These are phyloP conservation scores for Cyclospora cayetanensis DNA, from an alignment of 169 alveolate species.

Conservation along the genomic window DNA sequence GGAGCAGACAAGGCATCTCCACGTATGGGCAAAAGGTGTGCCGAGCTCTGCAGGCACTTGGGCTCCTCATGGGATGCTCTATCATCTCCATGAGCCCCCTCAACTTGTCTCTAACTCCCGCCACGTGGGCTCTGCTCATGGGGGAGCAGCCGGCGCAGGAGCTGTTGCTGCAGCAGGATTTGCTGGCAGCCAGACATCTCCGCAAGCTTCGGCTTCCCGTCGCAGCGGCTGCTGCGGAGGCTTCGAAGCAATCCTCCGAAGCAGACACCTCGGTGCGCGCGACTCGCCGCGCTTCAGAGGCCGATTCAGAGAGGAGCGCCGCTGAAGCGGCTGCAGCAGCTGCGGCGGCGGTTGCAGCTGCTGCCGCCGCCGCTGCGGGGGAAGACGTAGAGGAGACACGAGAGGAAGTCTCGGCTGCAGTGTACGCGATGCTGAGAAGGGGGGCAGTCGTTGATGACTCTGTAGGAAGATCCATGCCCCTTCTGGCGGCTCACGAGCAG, in stretches of 20 bases:
- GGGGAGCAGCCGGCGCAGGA: slow-evolving; percentile 16
- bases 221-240: slow-evolving; percentile 9
- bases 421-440: slow-evolving; percentile 7
- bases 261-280: not conserved
- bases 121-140: slow-evolving; percentile 47
- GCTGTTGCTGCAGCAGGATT: slow-evolving; percentile 28
- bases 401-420: slow-evolving; percentile 41
- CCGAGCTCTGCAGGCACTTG: not conserved
- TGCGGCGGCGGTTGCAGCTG: not conserved
- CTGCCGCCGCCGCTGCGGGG: slow-evolving; percentile 25
- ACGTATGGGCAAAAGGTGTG: slow-evolving; percentile 9
- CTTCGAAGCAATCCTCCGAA: no score
- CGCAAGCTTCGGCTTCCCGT: slow-evolving; percentile 20
- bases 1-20: not conserved
- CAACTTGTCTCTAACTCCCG: slow-evolving; percentile 48
- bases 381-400: slow-evolving; percentile 40
- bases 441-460: slow-evolving; percentile 27
- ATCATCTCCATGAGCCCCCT: slow-evolving; percentile 53
- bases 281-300: not conserved
- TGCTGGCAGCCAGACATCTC: slow-evolving; percentile 57
- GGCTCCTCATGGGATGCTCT: slow-evolving; percentile 57
- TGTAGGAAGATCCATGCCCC: slow-evolving; percentile 14
- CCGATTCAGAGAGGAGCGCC: not conserved
- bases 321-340: not conserved
- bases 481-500: not conserved